Base-by-base conservation (phyloP, 768 basidiomycete species). In the Pulveroboletus sp. region DNA sequence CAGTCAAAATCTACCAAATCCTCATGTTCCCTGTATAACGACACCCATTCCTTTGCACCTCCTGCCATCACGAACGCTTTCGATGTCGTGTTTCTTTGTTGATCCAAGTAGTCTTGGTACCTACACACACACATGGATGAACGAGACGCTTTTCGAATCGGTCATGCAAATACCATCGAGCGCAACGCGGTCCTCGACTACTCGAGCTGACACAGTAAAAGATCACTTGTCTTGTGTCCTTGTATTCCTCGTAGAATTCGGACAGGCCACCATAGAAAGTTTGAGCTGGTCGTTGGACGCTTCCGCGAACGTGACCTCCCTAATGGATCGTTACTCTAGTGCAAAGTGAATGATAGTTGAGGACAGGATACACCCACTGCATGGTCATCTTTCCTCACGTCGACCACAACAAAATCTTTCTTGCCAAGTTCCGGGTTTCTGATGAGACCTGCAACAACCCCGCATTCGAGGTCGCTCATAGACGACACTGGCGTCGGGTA, bases 291-390 rank as follows among this genome's bases (percentile, higher is more conserved):
- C 63, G 71, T 33, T 81, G 75, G 46, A 71, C 56, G 47, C 79
- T 81, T 54, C 76, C 77, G 30, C 71, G 68, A 31, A 83, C 71
- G 52, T 80, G 78, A 1, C 80, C 78, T 1, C 78, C 76, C 80
- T 82, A 46, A 37, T 32, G 14, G 24, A 46, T 31, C 8, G n/a
- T 47, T 28, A 49, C 18, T 9, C 36, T 30, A 13, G 10, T 18
- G 21, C 1, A 8, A 44, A 4, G 21, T 9, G 26, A 17, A n/a
- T 9, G n/a, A 36, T 3, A 1, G 8, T 26, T 3, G 15, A 26
- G 13, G 18, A 15, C 35, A 17, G 11, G 14, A 21, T 2, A 21
- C 24, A 62, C 71, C 21, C 58, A 80, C 78, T 7, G 49, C 66
- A 49, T 73, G 71, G 56, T 81, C 81, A 18, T 73, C 65, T 42